Percentiles rank a stretch among this genome's conserved stretches.
phyloP scores from a whole-genome alignment of 352 stramenopile species.

The Thalassiosira livingstoniorum region DNA sequence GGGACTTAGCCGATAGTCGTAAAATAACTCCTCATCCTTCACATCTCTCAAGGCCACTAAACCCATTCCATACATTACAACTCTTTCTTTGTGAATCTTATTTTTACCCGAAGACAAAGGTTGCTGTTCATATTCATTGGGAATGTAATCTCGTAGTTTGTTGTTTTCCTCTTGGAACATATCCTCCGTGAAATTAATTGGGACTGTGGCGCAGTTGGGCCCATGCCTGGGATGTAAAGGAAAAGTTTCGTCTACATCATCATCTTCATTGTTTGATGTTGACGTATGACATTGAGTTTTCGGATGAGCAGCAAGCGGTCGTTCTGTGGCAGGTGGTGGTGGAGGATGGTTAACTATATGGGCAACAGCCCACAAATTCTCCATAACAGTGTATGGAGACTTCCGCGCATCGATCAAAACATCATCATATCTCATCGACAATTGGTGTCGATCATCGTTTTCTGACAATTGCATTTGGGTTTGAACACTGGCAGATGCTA shows the following conservation, averaged over 20 bases:
- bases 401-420: slow-evolving; percentile 78
- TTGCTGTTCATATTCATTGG: slow-evolving; percentile 75
- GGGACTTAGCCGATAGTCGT: slow-evolving; percentile 76
- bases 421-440: slow-evolving; percentile 80
- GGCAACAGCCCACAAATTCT: slow-evolving; percentile 74
- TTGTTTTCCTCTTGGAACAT: slow-evolving; percentile 52
- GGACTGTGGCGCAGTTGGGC: slow-evolving; percentile 67
- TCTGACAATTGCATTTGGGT: slow-evolving; percentile 53
- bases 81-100: slow-evolving; percentile 62
- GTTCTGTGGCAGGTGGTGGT: slow-evolving; percentile 19
- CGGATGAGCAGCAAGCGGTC: too few relatives aligned
- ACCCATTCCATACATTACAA: slow-evolving; percentile 79
- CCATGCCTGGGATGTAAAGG: slow-evolving; percentile 6
- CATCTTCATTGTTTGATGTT: slow-evolving; percentile 1
- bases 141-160: slow-evolving; percentile 66
- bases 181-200: slow-evolving; percentile 76
- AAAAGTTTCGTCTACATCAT: slow-evolving; percentile 4
- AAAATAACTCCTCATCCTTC: slow-evolving; percentile 82
- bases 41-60: slow-evolving; percentile 70
- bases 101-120: slow-evolving; percentile 57
- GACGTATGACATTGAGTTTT: too few relatives aligned
- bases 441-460: slow-evolving; percentile 69
- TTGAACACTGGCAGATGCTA: slow-evolving; percentile 62
- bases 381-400: slow-evolving; percentile 75
- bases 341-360: slow-evolving; percentile 84